Percentiles rank a stretch among this genome's conserved stretches.
Conservation (phyloP, 805 yeast genomes). For the Candida peoriensis region DNA sequence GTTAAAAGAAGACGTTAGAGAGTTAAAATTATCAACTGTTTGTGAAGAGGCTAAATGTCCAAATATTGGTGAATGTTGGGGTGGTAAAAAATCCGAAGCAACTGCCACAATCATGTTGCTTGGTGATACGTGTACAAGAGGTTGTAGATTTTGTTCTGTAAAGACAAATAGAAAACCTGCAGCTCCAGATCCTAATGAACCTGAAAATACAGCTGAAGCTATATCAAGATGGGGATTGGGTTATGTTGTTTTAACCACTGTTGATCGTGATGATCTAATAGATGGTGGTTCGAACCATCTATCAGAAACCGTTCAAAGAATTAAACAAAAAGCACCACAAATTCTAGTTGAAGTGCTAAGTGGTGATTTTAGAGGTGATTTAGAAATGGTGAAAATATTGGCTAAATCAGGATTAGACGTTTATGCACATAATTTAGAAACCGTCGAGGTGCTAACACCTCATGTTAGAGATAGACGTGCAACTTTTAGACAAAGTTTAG, state of each 20-base stretch:
- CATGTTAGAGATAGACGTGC: slow-evolving; percentile 96
- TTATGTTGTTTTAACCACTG: slow-evolving; percentile 94
- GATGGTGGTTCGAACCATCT: slow-evolving; percentile 95
- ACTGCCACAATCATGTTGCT: slow-evolving; percentile 96
- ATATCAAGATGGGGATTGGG: slow-evolving; percentile 98
- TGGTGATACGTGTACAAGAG: slow-evolving; percentile 99
- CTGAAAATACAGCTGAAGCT: slow-evolving; percentile 97
- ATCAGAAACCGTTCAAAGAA: slow-evolving; percentile 78
- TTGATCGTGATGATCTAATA: slow-evolving; percentile 88
- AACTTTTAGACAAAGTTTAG: slow-evolving; percentile 80
- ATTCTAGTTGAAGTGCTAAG: slow-evolving; percentile 88
- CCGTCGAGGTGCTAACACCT: slow-evolving; percentile 93
- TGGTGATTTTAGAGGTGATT: slow-evolving; percentile 93
- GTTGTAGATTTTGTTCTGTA: slow-evolving; percentile 97
- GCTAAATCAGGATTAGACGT: slow-evolving; percentile 91
- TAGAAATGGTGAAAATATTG: slow-evolving; percentile 70
- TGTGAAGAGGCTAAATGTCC: slow-evolving; percentile 99
- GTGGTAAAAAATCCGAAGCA: slow-evolving; percentile 87
- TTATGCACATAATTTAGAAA: slow-evolving; percentile 94
- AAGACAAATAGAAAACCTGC: slow-evolving; percentile 87
- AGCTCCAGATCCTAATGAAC: slow-evolving; percentile 92
- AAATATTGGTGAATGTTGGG: slow-evolving; percentile 99
- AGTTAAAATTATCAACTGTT: slow-evolving; percentile 86
- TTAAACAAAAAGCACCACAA: slow-evolving; percentile 85
- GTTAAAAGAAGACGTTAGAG: slow-evolving; percentile 81